phyloP scores from a whole-genome alignment of 2,329 filamentous ascomycete genomes.

The Incumbomyces delicatus region DNA sequence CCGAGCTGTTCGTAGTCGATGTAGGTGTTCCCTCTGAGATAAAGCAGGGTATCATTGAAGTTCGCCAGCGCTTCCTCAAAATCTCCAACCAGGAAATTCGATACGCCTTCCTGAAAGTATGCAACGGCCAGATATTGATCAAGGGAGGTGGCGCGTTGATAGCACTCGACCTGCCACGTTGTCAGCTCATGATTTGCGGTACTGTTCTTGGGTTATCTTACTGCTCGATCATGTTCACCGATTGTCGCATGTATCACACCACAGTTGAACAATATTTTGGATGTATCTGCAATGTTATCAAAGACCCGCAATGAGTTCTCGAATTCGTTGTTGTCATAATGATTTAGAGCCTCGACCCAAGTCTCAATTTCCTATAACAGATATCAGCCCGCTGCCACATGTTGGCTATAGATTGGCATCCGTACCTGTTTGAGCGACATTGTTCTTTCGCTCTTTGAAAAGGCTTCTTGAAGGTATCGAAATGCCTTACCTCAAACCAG shows the following conservation, averaged over 20 bases:
- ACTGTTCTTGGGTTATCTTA: constrained; percentile 30
- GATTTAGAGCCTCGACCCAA: constrained; percentile 82
- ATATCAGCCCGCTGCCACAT: neutral
- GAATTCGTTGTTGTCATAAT: constrained; percentile 97
- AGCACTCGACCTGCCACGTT: constrained; percentile 73
- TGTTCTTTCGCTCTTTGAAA: constrained; percentile 9
- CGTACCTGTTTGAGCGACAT: constrained; percentile 25
- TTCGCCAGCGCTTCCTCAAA: constrained; percentile 96
- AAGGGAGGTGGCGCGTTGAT: constrained; percentile 78
- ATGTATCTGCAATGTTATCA: constrained; percentile 81
- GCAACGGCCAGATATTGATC: constrained; percentile 95
- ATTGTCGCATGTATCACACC: constrained; percentile 95
- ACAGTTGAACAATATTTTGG: constrained; percentile 97
- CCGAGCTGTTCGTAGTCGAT: constrained; percentile 97
- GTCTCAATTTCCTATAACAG: constrained; percentile 82
- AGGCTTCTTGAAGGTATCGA: constrained; percentile 9
- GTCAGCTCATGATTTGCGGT: neutral
- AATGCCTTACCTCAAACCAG: neutral
- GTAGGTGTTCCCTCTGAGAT: constrained; percentile 88
- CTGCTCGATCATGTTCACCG: constrained; percentile 90
- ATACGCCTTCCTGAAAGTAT: constrained; percentile 97
- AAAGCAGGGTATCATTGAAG: constrained; percentile 95
- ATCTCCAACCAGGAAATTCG: constrained; percentile 92
- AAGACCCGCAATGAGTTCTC: constrained; percentile 79
- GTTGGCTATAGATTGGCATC: neutral